Percentiles rank a stretch among this genome's conserved stretches.
These are phyloP conservation scores for Phytopythium sindhum DNA, from an alignment of 352 stramenopile species.

Conservation along the genomic window DNA sequence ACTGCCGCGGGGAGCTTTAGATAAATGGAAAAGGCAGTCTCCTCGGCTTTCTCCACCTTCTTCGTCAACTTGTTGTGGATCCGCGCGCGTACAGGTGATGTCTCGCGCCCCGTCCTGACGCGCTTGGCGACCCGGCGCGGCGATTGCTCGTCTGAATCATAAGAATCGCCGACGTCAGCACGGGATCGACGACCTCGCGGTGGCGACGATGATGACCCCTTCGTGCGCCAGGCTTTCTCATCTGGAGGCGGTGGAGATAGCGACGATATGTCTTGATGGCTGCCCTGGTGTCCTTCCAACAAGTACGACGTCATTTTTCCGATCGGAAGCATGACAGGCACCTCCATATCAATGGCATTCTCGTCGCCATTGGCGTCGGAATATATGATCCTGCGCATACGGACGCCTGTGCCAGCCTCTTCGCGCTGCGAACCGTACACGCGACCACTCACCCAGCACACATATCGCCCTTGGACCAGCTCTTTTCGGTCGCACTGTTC, in stretches of 20 bases:
- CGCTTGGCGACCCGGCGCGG: conserved; percentile 26
- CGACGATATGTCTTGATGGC: conserved; percentile 36
- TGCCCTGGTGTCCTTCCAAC: conserved; percentile 30
- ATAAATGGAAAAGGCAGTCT: conserved; percentile 59
- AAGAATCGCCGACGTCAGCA: conserved; percentile 13
- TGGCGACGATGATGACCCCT: no score
- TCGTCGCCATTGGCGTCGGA: conserved; percentile 48
- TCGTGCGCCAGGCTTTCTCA: conserved; percentile 37
- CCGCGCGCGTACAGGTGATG: conserved; percentile 49
- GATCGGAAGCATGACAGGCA: conserved; percentile 61
- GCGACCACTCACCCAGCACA: conserved; percentile 65
- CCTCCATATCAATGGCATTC: conserved; percentile 66
- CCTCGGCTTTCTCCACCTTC: conserved; percentile 51
- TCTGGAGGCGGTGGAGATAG: conserved; percentile 58
- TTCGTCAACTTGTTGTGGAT: conserved; percentile 47
- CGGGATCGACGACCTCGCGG: conserved; percentile 16
- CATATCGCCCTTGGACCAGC: conserved; percentile 45
- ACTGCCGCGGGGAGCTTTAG: conserved; percentile 59
- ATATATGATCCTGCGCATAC: conserved; percentile 57
- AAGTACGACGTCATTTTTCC: conserved; percentile 61
- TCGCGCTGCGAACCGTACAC: conserved; percentile 64
- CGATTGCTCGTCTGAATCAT: conserved; percentile 23
- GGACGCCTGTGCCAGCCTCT: conserved; percentile 55
- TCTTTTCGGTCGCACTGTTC: conserved; percentile 67
- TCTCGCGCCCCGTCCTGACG: conserved; percentile 34